Evolutionary conservation across 257 asterid species (phyloP).

Genomic region (Buddleja alternifolia): DNA sequence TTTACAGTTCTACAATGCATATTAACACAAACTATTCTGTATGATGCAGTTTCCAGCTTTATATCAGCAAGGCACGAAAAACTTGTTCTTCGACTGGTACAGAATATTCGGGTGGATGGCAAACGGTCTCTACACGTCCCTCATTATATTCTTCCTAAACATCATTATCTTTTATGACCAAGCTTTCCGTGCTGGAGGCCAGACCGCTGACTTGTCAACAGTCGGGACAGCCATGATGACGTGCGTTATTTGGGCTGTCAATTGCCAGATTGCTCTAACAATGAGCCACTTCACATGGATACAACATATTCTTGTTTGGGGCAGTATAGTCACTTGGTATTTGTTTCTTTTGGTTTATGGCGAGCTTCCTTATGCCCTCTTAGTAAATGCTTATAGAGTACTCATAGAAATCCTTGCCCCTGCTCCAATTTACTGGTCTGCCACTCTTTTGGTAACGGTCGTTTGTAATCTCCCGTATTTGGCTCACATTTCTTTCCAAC

Average conservation of each 20-base stretch:
- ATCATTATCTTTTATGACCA: conserved; percentile 77
- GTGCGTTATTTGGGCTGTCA: conserved; percentile 86
- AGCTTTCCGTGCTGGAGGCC: conserved; percentile 85
- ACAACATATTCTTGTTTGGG: conserved; percentile 78
- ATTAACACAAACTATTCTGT: conserved; percentile 21
- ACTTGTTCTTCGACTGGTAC: conserved; percentile 86
- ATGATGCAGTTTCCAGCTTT: conserved; percentile 87
- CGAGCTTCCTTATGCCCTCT: conserved; percentile 40
- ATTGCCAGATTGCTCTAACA: conserved; percentile 80
- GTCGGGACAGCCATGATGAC: conserved; percentile 97
- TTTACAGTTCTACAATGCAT: not conserved
- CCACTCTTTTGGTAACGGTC: conserved; percentile 70
- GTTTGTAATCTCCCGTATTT: conserved; percentile 83
- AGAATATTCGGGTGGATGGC: conserved; percentile 95
- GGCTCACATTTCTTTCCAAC: conserved; percentile 71
- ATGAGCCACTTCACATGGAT: conserved; percentile 98
- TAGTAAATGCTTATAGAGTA: conserved; percentile 56
- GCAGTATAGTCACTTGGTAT: conserved; percentile 79
- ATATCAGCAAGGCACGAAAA: conserved; percentile 94
- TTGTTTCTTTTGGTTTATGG: conserved; percentile 75
- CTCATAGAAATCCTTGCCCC: conserved; percentile 79
- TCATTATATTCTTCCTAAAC: conserved; percentile 75
- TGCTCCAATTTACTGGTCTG: conserved; percentile 83
- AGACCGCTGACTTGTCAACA: conserved; percentile 84
- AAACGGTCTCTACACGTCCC: conserved; percentile 80